Conservation (phyloP, 805 yeast genomes). For the Hermanozyma aechmeae region DNA sequence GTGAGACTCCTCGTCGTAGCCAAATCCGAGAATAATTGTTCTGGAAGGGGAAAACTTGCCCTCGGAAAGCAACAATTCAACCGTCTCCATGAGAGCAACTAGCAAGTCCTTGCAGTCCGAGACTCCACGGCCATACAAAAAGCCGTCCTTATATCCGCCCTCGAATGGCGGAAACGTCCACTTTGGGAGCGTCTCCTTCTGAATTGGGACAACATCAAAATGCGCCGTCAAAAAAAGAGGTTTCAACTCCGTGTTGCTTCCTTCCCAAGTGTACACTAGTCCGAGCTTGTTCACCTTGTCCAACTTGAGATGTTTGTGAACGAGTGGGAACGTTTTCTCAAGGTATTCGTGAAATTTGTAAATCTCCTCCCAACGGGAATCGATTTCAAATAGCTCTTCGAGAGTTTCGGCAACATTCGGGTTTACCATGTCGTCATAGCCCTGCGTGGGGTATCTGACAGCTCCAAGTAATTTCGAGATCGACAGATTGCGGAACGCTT, state of each 20-base stretch:
- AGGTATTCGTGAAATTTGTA: conserved; percentile 21
- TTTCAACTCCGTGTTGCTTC: conserved; percentile 45
- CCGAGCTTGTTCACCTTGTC: conserved; percentile 52
- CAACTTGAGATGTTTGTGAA: conserved; percentile 32
- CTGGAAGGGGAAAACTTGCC: conserved; percentile 30
- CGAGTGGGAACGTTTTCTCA: conserved; percentile 22
- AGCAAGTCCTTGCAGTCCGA: conserved; percentile 34
- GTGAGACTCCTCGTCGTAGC: conserved; percentile 41
- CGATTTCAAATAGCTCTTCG: conserved; percentile 12
- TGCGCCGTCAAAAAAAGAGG: conserved; percentile 71
- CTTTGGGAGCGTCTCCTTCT: conserved; percentile 39
- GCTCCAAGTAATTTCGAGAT: conserved; percentile 17
- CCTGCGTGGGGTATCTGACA: conserved; percentile 22
- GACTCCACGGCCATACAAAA: conserved; percentile 26
- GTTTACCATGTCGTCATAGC: conserved; percentile 21
- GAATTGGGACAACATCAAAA: conserved; percentile 76
- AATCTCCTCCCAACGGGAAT: conserved; percentile 11
- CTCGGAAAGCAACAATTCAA: conserved; percentile 23
- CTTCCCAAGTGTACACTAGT: conserved; percentile 54
- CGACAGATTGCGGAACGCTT: conserved; percentile 14
- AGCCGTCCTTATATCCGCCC: conserved; percentile 42
- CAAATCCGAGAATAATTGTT: conserved; percentile 38
- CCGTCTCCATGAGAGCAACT: conserved; percentile 30
- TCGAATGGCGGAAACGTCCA: conserved; percentile 65
- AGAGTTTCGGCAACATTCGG: conserved; percentile 15